Conservation (phyloP, 495 filamentous ascomycete species). For the Chaetomium cochliodes region DNA sequence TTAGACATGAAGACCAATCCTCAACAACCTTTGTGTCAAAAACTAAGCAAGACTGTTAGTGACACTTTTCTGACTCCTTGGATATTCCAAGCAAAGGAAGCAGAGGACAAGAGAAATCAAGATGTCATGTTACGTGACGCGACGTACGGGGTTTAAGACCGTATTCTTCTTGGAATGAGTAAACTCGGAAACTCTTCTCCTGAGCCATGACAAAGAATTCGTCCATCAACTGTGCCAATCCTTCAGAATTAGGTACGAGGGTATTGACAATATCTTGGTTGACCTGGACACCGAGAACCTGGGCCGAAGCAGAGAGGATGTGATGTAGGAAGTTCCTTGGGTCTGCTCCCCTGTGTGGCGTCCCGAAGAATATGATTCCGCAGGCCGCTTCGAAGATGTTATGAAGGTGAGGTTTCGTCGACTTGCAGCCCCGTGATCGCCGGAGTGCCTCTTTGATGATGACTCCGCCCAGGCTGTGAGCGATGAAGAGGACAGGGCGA, state of each 20-base stretch:
- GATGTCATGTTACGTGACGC: not conserved
- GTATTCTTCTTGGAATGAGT: conserved; percentile 23
- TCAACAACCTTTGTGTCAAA: conserved; percentile 20
- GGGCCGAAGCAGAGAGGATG: conserved; percentile 9
- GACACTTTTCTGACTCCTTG: not conserved
- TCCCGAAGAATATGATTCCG: conserved; percentile 37
- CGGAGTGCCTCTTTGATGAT: conserved; percentile 35
- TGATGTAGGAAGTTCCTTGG: conserved; percentile 14
- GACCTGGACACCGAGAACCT: conserved; percentile 16
- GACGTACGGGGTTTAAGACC: not conserved
- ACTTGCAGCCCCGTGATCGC: not conserved
- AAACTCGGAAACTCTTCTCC: conserved; percentile 7
- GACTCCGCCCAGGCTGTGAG: conserved; percentile 44
- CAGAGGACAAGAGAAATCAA: not conserved
- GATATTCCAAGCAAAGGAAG: not conserved
- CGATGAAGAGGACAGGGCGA: conserved; percentile 38
- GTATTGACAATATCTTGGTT: conserved; percentile 20
- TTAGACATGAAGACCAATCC: conserved; percentile 21
- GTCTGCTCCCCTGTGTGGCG: conserved; percentile 37
- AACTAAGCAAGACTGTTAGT: not conserved
- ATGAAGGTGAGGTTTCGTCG: conserved; percentile 24
- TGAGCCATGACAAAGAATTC: conserved; percentile 18
- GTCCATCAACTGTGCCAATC: conserved; percentile 15
- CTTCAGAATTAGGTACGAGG: conserved; percentile 7
- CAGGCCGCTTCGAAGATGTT: conserved; percentile 18